phyloP scores from a whole-genome alignment of 2,329 filamentous ascomycete species.

The Pestalotiopsis sp. region DNA sequence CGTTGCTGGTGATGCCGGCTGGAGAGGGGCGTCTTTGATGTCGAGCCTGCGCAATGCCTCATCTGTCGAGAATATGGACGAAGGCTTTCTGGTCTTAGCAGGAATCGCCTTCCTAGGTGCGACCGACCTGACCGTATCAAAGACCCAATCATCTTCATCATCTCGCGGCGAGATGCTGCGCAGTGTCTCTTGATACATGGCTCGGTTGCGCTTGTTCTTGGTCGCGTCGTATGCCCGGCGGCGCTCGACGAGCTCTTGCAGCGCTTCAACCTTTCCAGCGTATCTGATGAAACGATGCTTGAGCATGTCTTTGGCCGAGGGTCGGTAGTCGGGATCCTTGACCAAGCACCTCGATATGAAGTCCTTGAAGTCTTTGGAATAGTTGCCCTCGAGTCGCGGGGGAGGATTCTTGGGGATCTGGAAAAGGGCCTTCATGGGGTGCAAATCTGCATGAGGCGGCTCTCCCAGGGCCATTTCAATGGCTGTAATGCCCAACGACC shows the following conservation, averaged over 20 bases:
- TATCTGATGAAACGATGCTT: constrained; percentile 86
- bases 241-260: constrained; percentile 85
- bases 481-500: constrained; percentile 89
- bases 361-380: constrained; percentile 90
- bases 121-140: constrained; percentile 86
- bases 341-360: constrained; percentile 89
- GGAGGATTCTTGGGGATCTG: constrained; percentile 87
- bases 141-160: constrained; percentile 89
- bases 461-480: constrained; percentile 89
- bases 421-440: constrained; percentile 93
- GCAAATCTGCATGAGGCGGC: constrained; percentile 81
- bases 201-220: constrained; percentile 69
- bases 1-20: constrained; percentile 53
- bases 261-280: constrained; percentile 83
- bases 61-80: constrained; percentile 60
- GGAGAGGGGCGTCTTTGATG: constrained; percentile 62
- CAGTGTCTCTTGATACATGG: constrained; percentile 93
- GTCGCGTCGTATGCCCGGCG: constrained; percentile 82
- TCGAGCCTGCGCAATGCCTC: constrained; percentile 64
- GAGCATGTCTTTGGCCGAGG: constrained; percentile 83
- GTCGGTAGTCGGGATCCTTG: constrained; percentile 85
- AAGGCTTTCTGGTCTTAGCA: constrained; percentile 57
- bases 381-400: constrained; percentile 82
- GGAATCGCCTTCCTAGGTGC: constrained; percentile 55
- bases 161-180: constrained; percentile 67